Conservation (phyloP, 83 land plant genomes). For the Isoetes engelmannii region DNA sequence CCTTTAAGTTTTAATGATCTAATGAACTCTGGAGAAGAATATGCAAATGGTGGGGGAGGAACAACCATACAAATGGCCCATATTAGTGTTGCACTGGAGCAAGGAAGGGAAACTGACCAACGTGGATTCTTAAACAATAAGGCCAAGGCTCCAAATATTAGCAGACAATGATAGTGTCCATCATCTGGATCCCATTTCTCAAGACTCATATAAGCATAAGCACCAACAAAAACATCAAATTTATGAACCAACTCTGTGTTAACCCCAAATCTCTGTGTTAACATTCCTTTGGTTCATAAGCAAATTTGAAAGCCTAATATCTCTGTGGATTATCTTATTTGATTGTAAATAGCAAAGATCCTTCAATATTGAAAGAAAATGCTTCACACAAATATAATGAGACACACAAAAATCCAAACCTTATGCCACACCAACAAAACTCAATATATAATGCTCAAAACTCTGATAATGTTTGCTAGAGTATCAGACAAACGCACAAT, state of each 20-base stretch:
- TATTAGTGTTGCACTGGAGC: not conserved
- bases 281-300: conserved; percentile 38
- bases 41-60: no score
- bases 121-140: not conserved
- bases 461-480: no score
- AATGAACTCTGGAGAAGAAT: no score
- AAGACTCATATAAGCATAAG: conserved; percentile 77
- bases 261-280: conserved; percentile 75
- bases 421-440: no score
- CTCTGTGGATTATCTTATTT: conserved; percentile 55
- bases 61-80: no score
- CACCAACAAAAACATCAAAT: conserved; percentile 61
- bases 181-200: conserved; percentile 36
- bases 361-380: no score
- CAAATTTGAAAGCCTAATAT: conserved; percentile 69
- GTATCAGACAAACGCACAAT: no score
- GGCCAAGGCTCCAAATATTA: conserved; percentile 7
- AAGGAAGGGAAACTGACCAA: not conserved
- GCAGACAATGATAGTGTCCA: not conserved
- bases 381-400: no score
- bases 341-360: conserved; percentile 59
- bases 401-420: no score
- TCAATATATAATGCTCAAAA: no score
- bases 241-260: conserved; percentile 45
- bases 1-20: no score